These are phyloP conservation scores for Diutina scorzettiae DNA, from an alignment of 1,139 yeast genomes.

Conservation along the genomic window DNA sequence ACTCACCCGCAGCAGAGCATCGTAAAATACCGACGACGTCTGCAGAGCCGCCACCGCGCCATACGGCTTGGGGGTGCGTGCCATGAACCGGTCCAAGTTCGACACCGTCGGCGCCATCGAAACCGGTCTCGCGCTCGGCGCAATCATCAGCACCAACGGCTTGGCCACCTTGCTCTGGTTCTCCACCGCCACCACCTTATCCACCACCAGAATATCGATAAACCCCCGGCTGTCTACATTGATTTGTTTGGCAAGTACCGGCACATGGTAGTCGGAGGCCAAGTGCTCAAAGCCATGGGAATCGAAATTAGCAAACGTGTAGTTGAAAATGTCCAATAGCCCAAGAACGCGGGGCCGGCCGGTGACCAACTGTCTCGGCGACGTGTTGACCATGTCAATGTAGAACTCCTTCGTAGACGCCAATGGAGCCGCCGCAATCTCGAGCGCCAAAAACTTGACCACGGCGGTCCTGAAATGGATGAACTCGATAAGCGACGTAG, in stretches of 20 bases:
- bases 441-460: slow-evolving; percentile 60
- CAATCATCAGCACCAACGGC: background rate
- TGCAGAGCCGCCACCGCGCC: background rate
- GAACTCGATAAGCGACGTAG: slow-evolving; percentile 49
- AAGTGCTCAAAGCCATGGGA: background rate
- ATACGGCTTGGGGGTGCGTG: background rate
- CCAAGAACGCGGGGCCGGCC: slow-evolving; percentile 55
- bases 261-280: background rate
- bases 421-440: slow-evolving; percentile 56
- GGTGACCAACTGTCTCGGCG: slow-evolving; percentile 28
- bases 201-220: background rate
- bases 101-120: too few species aligned
- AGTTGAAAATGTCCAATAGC: slow-evolving; percentile 59
- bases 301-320: slow-evolving; percentile 30
- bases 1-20: background rate
- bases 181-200: background rate
- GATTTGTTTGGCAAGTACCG: background rate
- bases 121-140: too few species aligned
- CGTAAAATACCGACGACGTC: background rate
- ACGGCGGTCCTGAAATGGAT: slow-evolving; percentile 49
- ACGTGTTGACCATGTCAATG: slow-evolving; percentile 37
- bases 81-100: background rate
- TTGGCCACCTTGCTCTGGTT: background rate
- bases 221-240: background rate
- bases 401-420: slow-evolving; percentile 44